Conservation (phyloP, 163 green algal species). For the Scenedesmus sp. region DNA sequence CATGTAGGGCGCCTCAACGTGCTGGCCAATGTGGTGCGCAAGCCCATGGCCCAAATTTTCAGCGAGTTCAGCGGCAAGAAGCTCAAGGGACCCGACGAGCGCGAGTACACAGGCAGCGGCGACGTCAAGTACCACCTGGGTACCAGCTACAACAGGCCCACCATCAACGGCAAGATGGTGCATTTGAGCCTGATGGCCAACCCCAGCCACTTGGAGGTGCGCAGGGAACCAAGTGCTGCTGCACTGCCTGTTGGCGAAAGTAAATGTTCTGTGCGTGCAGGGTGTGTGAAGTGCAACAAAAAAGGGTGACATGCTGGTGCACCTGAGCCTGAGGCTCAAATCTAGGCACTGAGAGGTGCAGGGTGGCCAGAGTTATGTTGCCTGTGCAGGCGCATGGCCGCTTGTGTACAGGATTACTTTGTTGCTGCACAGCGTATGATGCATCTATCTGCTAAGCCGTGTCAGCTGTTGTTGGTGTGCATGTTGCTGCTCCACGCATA, state of each 20-base stretch:
- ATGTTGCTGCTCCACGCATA: not conserved
- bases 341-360: not conserved
- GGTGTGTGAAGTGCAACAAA: not conserved
- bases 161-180: constrained; percentile 89
- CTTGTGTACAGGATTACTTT: too few relatives aligned
- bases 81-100: constrained; percentile 33
- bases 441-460: too few relatives aligned
- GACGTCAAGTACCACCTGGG: not conserved
- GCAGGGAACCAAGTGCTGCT: not conserved
- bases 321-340: not conserved
- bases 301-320: not conserved
- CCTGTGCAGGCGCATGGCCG: not conserved
- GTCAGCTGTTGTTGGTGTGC: too few relatives aligned
- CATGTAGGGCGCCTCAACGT: constrained; percentile 95
- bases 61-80: constrained; percentile 91
- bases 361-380: not conserved
- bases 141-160: constrained; percentile 95
- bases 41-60: constrained; percentile 98
- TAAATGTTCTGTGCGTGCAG: not conserved
- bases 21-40: constrained; percentile 98
- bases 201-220: constrained; percentile 88
- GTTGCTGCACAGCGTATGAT: too few relatives aligned
- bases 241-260: not conserved
- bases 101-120: constrained; percentile 26
- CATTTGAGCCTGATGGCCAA: constrained; percentile 98